Evolutionary conservation across 495 filamentous ascomycete species (phyloP), one percentile per base, ranked within the genome.

Genomic region (Penicillium daleae): DNA sequence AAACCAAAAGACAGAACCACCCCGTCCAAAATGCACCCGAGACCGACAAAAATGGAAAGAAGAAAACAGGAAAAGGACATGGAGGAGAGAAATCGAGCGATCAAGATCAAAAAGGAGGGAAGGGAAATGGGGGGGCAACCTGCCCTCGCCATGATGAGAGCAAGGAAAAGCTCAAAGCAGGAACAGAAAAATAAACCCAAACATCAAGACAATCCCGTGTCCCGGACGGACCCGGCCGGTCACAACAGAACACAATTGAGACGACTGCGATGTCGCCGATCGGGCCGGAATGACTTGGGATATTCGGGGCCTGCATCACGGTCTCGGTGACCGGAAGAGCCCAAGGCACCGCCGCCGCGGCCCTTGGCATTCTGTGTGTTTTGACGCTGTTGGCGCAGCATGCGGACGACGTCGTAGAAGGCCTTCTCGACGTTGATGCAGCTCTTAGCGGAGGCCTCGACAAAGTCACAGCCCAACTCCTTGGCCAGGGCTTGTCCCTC

Each of bases 381-480:
- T 75, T 92, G 87, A 65, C 90, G 86, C 74, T 97, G 93, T 62
- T 88, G 85, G 61, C 94, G 87, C 59, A 98, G 79, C 69, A 93
- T 90, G 59, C 96, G 84, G 24, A 99, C 95, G 13, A 99, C 96
- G 68, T 99, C 95, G 77, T 97, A 97, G 73, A 99, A 99, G 3
- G 95, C 96, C 81, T 94, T 97, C 72, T 99, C 95, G 27, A 99
- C 95, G 70, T 99, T 98, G 80, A 97, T 92, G 81, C 95, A 97
- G 71, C 97, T 97, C 81, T 98, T 97, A n/a, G 95, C 95, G 15
- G 94, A 97, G 6, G 95, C 95, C 75, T 98, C 95, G 60, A 98
- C 93, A 69, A 98, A 99, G 62, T 98, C 95, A 76, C 95, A 99
- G 54, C 91, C 92, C 37, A 99, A 82, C 71, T 97, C 92, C 71